These are phyloP conservation scores for Trametes villosa DNA, from an alignment of 768 basidiomycete genomes.

Conservation along the genomic window DNA sequence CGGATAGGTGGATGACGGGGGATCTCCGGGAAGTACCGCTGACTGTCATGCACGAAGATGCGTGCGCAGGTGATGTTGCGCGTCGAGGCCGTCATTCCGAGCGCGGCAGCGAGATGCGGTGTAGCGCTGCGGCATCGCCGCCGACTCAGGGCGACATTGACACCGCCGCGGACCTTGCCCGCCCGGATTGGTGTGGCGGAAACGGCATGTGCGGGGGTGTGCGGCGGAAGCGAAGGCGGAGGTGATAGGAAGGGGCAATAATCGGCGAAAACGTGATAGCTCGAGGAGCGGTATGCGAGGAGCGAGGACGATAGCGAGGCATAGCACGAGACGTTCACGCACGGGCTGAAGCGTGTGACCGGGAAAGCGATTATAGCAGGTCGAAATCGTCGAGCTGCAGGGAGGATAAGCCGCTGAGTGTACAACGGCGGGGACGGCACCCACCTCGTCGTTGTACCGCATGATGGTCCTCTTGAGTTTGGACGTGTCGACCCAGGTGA, in stretches of 20 bases:
- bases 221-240: neutral
- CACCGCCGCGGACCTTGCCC: neutral
- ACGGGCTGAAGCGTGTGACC: neutral
- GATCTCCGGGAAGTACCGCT: too few species aligned
- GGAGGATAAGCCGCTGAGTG: neutral
- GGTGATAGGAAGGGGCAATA: too few species aligned
- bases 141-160: too few species aligned
- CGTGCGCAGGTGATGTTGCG: too few species aligned
- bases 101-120: too few species aligned
- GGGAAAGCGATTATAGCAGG: conserved; percentile 52
- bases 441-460: conserved; percentile 94
- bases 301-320: neutral
- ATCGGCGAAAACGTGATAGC: neutral
- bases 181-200: neutral
- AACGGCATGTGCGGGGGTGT: neutral
- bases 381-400: conserved; percentile 92
- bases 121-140: too few species aligned
- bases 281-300: neutral
- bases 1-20: too few species aligned
- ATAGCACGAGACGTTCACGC: neutral
- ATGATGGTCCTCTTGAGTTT: conserved; percentile 95
- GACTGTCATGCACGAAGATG: too few species aligned
- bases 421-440: conserved; percentile 16
- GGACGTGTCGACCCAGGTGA: conserved; percentile 98
- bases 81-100: too few species aligned